A percentile compares a stretch with the other conserved stretches of the same genome.
Evolutionary conservation across 495 filamentous ascomycete species (phyloP).

Genomic region (Margaritispora aquatica): DNA sequence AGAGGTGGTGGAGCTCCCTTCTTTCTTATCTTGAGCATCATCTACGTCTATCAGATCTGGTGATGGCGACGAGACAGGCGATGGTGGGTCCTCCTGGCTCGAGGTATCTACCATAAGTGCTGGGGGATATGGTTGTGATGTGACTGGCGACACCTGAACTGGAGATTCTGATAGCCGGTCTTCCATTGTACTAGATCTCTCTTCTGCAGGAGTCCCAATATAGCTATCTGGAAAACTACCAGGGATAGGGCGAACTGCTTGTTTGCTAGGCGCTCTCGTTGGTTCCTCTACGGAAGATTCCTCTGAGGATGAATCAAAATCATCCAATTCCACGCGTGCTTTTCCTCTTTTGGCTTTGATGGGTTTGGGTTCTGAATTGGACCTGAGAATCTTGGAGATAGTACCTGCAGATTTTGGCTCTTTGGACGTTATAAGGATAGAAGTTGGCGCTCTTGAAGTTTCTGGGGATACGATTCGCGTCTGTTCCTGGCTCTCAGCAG

Average conservation of each 20-base stretch:
- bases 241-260: constrained; percentile 23
- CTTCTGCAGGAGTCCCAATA: constrained; percentile 25
- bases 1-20: constrained; percentile 34
- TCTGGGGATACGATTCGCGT: constrained; percentile 24
- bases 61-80: constrained; percentile 60
- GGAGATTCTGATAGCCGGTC: constrained; percentile 71
- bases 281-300: constrained; percentile 30
- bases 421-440: constrained; percentile 2
- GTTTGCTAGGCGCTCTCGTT: constrained; percentile 19
- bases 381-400: constrained; percentile 28
- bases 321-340: constrained; percentile 39
- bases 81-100: constrained; percentile 56
- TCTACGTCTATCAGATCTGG: constrained; percentile 55
- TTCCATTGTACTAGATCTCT: constrained; percentile 18
- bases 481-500: constrained; percentile 24
- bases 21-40: constrained; percentile 30
- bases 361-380: constrained; percentile 36
- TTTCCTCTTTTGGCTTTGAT: constrained; percentile 45
- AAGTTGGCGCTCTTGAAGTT: constrained; percentile 23
- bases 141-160: constrained; percentile 59
- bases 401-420: constrained; percentile 23
- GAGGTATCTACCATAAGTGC: constrained; percentile 60
- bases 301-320: constrained; percentile 41
- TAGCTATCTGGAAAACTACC: constrained; percentile 36
- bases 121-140: constrained; percentile 30